Evolutionary conservation across 2,329 filamentous ascomycete genomes (phyloP), one percentile per base, ranked within the genome.

Genomic region (Chaetomiaceae sp.): DNA sequence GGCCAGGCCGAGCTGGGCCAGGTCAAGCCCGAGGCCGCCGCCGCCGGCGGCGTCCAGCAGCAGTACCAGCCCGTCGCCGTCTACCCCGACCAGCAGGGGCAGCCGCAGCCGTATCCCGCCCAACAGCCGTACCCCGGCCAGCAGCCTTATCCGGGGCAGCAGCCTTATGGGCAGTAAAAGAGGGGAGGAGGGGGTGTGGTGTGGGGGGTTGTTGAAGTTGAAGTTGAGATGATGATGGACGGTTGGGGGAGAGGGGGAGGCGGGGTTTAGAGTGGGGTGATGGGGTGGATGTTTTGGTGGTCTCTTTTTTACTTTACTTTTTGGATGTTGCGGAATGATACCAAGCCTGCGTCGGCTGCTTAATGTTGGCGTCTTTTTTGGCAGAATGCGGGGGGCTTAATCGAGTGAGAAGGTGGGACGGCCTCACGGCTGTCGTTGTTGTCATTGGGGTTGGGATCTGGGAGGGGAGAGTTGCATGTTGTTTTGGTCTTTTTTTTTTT

Each of bases 1-100:
- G 13, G 44, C 16, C 58, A 65, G 48, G 56, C 65, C 13, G 66
- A 69, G 59, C 59, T 68, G 21, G 63, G 62, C 20, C 53, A 62
- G 16, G 50, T 64, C 42, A 61, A 64, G 56, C 47, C 55, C 21
- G 51, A 60, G 50, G 40, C 43, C 25, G n/a, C 48, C 53, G 35
- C 45, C 39, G 41, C 46, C 25, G n/a, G n/a, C n/a, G n/a, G n/a
- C n/a, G n/a, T n/a, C 25, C 25, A 47, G 33, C 37, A 47, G 31
- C 48, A 27, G 38, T 38, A 42, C 34, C 50, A 45, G 30, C 37
- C 31, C 39, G 19, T n/a, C n/a, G n/a, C n/a, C n/a, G n/a, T n/a
- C 25, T 47, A 50, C 16, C 47, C 47, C 9, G 37, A 7, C 13
- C 51, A 48, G 42, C 54, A 55, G 40, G 23, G 37, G 0, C 47